These are phyloP conservation scores for Pythium vanterpoolii DNA, from an alignment of 352 stramenopile species.

Conservation along the genomic window DNA sequence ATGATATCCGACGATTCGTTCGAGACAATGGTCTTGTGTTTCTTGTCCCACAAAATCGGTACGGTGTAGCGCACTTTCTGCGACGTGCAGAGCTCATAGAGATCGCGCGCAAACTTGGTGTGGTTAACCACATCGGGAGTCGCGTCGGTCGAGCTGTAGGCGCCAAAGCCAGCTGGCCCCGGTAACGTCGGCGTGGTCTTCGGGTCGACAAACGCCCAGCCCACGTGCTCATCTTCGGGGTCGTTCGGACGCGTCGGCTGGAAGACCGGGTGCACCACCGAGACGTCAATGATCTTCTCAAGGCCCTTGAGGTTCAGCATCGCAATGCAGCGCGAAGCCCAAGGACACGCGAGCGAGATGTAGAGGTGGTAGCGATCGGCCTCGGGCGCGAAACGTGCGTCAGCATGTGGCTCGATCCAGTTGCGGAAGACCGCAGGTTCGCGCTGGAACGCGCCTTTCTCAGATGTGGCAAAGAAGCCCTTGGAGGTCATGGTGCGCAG, in stretches of 20 bases:
- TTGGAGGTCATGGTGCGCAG: conserved; percentile 52
- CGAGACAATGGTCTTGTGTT: conserved; percentile 89
- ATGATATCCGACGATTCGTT: conserved; percentile 95
- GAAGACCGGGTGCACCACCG: conserved; percentile 88
- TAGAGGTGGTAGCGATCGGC: conserved; percentile 92
- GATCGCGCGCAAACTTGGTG: conserved; percentile 58
- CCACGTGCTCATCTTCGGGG: conserved; percentile 66
- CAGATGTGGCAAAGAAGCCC: conserved; percentile 57
- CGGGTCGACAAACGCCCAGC: conserved; percentile 79
- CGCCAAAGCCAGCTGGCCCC: conserved; percentile 53
- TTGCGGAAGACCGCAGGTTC: conserved; percentile 77
- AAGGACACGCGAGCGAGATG: conserved; percentile 94
- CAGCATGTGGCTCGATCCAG: conserved; percentile 59
- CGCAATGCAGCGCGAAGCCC: conserved; percentile 75
- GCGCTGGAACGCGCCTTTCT: conserved; percentile 70
- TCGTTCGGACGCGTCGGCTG: conserved; percentile 72
- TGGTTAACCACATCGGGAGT: conserved; percentile 69
- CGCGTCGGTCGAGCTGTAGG: conserved; percentile 67
- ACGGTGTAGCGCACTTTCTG: conserved; percentile 86
- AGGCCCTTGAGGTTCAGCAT: conserved; percentile 93
- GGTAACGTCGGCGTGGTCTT: conserved; percentile 55
- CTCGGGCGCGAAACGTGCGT: conserved; percentile 66
- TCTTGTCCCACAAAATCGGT: conserved; percentile 90
- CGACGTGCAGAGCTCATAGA: conserved; percentile 79
- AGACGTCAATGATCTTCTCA: conserved; percentile 92